Conservation (phyloP, 768 basidiomycete species). For the Suillus occidentalis region DNA sequence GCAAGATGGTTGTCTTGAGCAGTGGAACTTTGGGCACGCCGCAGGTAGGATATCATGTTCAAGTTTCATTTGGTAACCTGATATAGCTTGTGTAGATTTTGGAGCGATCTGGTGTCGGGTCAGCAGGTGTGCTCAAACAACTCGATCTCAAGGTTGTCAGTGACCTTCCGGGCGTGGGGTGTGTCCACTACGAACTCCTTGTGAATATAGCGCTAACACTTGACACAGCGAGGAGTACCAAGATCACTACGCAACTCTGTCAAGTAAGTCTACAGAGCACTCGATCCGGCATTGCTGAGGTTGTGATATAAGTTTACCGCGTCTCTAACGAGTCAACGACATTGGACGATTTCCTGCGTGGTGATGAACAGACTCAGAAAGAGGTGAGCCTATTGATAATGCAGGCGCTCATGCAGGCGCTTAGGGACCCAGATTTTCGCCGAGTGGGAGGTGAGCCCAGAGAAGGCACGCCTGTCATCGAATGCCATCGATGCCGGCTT, state of each 20-base stretch:
- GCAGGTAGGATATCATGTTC: constrained; percentile 30
- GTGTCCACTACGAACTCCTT: constrained; percentile 19
- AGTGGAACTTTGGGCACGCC: constrained; percentile 70
- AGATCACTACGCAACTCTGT: constrained; percentile 72
- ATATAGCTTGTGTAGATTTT: constrained; percentile 45
- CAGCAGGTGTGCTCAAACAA: constrained; percentile 51
- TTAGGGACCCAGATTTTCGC: constrained; percentile 43
- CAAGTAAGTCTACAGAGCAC: constrained; percentile 38
- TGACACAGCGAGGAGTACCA: constrained; percentile 62
- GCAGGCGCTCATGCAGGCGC: no score
- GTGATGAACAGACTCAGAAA: constrained; percentile 55
- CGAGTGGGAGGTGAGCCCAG: constrained; percentile 66
- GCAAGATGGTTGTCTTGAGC: constrained; percentile 66
- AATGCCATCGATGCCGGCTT: constrained; percentile 77
- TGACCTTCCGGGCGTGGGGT: constrained; percentile 72
- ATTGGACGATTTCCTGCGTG: constrained; percentile 69
- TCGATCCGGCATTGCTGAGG: not conserved
- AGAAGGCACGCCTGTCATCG: constrained; percentile 67
- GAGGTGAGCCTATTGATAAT: constrained; percentile 38
- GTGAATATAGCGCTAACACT: not conserved
- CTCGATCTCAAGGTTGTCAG: constrained; percentile 62
- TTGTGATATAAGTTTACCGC: constrained; percentile 50
- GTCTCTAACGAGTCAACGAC: constrained; percentile 66
- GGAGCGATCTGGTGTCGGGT: constrained; percentile 71
- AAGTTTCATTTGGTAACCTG: not conserved